Percentiles rank a stretch among this genome's conserved stretches.
Evolutionary conservation across 2,329 filamentous ascomycete genomes (phyloP).

Genomic region (Thermochaetoides dissita): DNA sequence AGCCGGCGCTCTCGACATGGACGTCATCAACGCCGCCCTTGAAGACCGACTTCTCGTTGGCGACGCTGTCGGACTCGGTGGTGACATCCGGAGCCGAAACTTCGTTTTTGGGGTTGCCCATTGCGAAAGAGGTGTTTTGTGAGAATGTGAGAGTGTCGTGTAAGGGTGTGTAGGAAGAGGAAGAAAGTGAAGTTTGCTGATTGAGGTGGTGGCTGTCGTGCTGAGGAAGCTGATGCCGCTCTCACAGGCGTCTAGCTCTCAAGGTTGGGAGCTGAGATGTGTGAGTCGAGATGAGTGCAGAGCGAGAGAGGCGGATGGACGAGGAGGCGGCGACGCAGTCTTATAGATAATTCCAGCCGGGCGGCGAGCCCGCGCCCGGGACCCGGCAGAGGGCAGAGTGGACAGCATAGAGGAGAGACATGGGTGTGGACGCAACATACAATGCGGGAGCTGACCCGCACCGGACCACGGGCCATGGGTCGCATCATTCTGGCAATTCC

Average conservation of each 20-base stretch:
- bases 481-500: slow-evolving; percentile 8
- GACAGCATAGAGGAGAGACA: background rate
- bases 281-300: background rate
- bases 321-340: background rate
- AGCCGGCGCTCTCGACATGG: slow-evolving; percentile 15
- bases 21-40: slow-evolving; percentile 8
- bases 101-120: slow-evolving; percentile 11
- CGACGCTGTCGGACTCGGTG: slow-evolving; percentile 15
- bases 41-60: slow-evolving; percentile 12
- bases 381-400: background rate
- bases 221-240: too few species aligned
- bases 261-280: background rate
- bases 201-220: background rate
- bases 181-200: background rate
- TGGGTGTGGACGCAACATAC: background rate
- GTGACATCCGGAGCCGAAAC: slow-evolving; percentile 12
- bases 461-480: slow-evolving; percentile 2
- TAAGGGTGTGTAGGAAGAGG: background rate
- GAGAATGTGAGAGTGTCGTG: background rate
- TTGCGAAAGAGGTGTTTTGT: background rate
- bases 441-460: slow-evolving; percentile 1
- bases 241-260: background rate
- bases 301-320: background rate
- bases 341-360: background rate
- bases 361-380: background rate